phyloP scores from a whole-genome alignment of 108 stramenopile genomes.

The Pseudonitzschia delicatissima region DNA sequence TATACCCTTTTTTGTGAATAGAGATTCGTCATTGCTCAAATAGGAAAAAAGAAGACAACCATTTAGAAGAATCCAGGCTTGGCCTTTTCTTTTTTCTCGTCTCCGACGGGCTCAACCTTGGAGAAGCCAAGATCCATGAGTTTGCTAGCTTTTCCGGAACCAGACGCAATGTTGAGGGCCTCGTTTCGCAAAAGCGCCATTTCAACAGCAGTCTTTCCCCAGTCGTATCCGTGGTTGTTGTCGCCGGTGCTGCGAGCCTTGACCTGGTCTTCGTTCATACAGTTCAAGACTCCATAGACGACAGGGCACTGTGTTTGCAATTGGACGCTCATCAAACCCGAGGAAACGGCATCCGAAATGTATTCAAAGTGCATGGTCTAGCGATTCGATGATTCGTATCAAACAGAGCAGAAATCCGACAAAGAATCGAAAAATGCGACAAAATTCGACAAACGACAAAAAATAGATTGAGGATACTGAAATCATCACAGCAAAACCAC shows the following conservation, averaged over 20 bases:
- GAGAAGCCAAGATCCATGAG: conserved; percentile 21
- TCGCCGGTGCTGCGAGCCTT: conserved; percentile 69
- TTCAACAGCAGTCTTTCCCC: conserved; percentile 96
- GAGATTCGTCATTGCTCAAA: too few relatives aligned
- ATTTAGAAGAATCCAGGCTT: conserved; percentile 33
- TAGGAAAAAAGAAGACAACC: too few relatives aligned
- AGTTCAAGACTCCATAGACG: conserved; percentile 92
- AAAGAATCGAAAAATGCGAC: conserved; percentile 1
- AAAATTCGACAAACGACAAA: background rate
- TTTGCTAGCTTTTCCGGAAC: conserved; percentile 6
- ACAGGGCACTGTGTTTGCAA: conserved; percentile 77
- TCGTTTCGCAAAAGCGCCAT: conserved; percentile 88
- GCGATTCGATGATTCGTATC: background rate
- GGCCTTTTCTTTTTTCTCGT: conserved; percentile 15
- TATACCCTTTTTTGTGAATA: too few relatives aligned
- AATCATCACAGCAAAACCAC: background rate
- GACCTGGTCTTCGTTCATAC: conserved; percentile 85
- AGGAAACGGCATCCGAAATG: conserved; percentile 90
- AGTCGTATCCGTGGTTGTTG: conserved; percentile 93
- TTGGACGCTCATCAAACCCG: conserved; percentile 94
- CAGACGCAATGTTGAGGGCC: conserved; percentile 59
- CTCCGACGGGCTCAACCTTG: conserved; percentile 1
- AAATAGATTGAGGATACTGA: background rate
- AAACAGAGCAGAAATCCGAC: background rate
- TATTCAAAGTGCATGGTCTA: conserved; percentile 98